phyloP scores from a whole-genome alignment of 148 eudicot genomes.

The Camellia sinensis region DNA sequence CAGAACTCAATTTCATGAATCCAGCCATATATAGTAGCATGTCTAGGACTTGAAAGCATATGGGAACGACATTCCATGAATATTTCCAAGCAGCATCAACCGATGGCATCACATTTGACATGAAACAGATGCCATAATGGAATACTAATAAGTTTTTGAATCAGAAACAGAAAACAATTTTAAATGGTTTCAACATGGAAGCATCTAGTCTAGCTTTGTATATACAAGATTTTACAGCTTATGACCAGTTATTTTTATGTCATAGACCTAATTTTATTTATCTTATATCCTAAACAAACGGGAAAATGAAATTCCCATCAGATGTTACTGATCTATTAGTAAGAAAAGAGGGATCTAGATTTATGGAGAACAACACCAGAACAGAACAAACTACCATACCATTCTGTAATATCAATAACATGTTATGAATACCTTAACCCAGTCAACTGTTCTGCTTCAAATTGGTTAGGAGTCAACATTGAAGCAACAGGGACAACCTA shows the following conservation, averaged over 20 bases:
- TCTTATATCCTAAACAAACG: neutral
- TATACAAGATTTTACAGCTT: neutral
- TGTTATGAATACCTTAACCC: constrained; percentile 61
- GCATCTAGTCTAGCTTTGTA: neutral
- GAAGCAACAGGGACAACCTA: constrained; percentile 99
- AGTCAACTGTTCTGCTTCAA: constrained; percentile 91
- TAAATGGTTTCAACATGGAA: neutral
- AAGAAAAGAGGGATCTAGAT: neutral
- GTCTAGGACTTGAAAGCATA: neutral
- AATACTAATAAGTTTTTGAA: neutral
- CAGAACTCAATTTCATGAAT: neutral
- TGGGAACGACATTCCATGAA: neutral
- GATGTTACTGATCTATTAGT: neutral
- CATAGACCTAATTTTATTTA: neutral
- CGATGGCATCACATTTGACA: neutral
- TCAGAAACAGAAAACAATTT: neutral
- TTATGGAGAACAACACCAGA: constrained; percentile 4
- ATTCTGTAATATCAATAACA: neutral
- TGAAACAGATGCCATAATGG: neutral
- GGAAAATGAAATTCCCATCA: neutral
- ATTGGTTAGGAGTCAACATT: constrained; percentile 98
- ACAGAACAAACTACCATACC: neutral
- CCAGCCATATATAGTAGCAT: neutral
- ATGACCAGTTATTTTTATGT: neutral
- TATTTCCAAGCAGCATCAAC: constrained; percentile 1